Evolutionary conservation across 108 stramenopile genomes (phyloP).

Genomic region (Cyclostephanos tholiformis): DNA sequence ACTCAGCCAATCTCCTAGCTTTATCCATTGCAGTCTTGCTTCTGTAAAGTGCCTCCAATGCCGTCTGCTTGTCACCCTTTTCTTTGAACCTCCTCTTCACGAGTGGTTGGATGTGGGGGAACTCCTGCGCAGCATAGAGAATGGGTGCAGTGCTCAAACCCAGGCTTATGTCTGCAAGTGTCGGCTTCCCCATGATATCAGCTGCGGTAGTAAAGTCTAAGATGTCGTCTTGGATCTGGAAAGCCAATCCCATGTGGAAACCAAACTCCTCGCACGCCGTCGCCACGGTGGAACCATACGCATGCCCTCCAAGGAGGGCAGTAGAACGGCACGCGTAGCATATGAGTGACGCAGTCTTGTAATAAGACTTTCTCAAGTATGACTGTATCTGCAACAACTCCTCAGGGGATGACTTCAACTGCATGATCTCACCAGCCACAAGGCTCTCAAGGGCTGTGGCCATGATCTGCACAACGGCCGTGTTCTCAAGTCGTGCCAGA

Average conservation of each 20-base stretch:
- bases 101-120: slow-evolving; percentile 72
- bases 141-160: slow-evolving; percentile 97
- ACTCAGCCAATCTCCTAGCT: slow-evolving; percentile 81
- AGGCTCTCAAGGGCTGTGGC: slow-evolving; percentile 94
- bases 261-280: slow-evolving; percentile 96
- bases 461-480: slow-evolving; percentile 97
- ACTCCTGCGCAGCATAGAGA: slow-evolving; percentile 92
- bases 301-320: slow-evolving; percentile 91
- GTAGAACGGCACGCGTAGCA: slow-evolving; percentile 90
- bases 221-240: slow-evolving; percentile 97
- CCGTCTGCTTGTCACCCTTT: slow-evolving; percentile 91
- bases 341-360: slow-evolving; percentile 97
- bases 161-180: slow-evolving; percentile 80
- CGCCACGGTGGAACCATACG: slow-evolving; percentile 80
- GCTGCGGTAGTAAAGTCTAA: slow-evolving; percentile 93
- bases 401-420: slow-evolving; percentile 85
- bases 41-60: slow-evolving; percentile 79
- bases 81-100: slow-evolving; percentile 94
- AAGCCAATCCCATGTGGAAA: slow-evolving; percentile 96
- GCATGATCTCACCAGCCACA: slow-evolving; percentile 98
- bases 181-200: slow-evolving; percentile 84
- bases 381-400: slow-evolving; percentile 88
- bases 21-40: slow-evolving; percentile 88
- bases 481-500: slow-evolving; percentile 90
- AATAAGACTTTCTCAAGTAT: slow-evolving; percentile 94